These are phyloP conservation scores for Linum lewisii DNA, from an alignment of 345 rosid species.

Conservation along the genomic window DNA sequence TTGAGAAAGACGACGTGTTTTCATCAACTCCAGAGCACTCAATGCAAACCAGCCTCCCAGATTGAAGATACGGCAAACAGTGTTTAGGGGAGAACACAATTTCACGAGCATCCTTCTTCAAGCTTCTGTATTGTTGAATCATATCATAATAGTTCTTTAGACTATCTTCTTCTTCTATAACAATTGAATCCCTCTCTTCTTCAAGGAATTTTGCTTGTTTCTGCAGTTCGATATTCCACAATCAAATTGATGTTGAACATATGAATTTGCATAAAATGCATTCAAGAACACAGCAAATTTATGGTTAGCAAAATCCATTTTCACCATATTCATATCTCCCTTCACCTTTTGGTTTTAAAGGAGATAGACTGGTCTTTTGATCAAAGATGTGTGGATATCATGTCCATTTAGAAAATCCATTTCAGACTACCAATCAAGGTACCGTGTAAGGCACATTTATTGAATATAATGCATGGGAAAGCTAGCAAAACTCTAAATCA, in stretches of 20 bases:
- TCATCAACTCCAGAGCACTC: conserved; percentile 45
- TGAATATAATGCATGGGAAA: not conserved
- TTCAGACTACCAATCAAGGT: too few relatives aligned
- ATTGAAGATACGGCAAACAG: conserved; percentile 75
- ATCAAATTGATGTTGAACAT: not conserved
- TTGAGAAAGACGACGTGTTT: conserved; percentile 45
- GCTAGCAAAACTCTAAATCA: not conserved
- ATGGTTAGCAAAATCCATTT: not conserved
- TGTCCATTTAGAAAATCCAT: too few relatives aligned
- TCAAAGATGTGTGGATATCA: too few relatives aligned
- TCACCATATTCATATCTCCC: not conserved
- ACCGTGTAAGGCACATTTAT: not conserved
- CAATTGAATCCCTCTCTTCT: conserved; percentile 82
- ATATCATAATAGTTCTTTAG: conserved; percentile 68
- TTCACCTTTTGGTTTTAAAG: not conserved
- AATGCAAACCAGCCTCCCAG: conserved; percentile 66
- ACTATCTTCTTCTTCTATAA: conserved; percentile 90
- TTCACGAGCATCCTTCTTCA: conserved; percentile 70
- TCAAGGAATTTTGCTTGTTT: conserved; percentile 64
- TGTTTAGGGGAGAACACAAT: conserved; percentile 73
- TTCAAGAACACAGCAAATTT: not conserved
- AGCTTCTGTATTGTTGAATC: conserved; percentile 55
- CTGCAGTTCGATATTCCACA: conserved; percentile 33
- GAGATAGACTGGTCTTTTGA: not conserved
- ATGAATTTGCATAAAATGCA: not conserved